Base-by-base conservation (phyloP, 148 eudicot species). In the Rhododendron kiyosumense region DNA sequence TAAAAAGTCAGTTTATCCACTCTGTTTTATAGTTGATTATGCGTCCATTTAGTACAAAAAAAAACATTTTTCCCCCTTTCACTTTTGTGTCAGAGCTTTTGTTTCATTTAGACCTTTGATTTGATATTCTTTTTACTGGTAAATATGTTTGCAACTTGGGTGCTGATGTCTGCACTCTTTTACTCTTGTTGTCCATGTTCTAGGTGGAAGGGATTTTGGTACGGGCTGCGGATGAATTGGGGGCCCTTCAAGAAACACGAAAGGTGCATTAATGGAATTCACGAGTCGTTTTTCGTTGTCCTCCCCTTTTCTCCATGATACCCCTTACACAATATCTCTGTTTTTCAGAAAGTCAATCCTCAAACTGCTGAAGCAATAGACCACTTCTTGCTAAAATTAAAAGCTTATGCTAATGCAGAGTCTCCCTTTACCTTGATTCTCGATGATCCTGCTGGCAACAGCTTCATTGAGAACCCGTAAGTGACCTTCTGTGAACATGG, bases 381-480 rank as follows among this genome's bases (percentile, higher is more conserved):
- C 81, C 85, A 91, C 17, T 95, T 95, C 91, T 81, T 94, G 86
- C 79, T 81, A 88, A 97, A 94, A 89, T 84, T 97, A 89, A 93
- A 88, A 89, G 93, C 94, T 59, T 97, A 94, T 93, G 95, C 98
- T 43, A 83, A 90, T 75, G 98, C 90, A 81, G 89, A 88, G 28
- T 94, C 94, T 71, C 84, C 96, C 57, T 97, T 94, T 90, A 94
- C 95, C 83, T 89, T 95, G 85, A 86, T 94, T 87, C 91, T 97
- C 84, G 99, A 95, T 85, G 99, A 97, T 91, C 99, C 99, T 89
- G 96, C 96, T 7, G 98, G 99, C 85, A 97, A 97, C 86, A 97
- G 99, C 89, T 97, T 93, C 86, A 92, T 95, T 83, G 99, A 97
- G 88, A 97, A 95, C 67, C 98, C 91, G 99, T 97, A 93, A 93